Evolutionary conservation across 2,329 filamentous ascomycete species (phyloP).

Genomic region (Colletotrichum eleusines): DNA sequence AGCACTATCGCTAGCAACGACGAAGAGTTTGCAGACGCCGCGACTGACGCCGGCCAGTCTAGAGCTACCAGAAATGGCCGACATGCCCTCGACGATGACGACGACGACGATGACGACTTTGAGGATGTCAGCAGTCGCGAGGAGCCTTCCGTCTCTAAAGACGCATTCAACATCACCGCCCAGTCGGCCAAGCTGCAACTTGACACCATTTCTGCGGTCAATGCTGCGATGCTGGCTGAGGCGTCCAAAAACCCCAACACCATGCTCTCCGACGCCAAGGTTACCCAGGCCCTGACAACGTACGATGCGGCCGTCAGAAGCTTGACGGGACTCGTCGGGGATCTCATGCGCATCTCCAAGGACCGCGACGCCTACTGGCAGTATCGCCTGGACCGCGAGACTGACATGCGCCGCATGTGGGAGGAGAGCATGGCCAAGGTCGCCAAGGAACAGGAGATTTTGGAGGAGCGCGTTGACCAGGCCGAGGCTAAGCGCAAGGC

Average conservation of each 20-base stretch:
- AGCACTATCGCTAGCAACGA: constrained; percentile 64
- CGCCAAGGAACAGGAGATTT: constrained; percentile 91
- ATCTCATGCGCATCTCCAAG: constrained; percentile 90
- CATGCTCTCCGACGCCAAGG: constrained; percentile 80
- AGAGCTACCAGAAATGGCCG: constrained; percentile 52
- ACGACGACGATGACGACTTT: constrained; percentile 82
- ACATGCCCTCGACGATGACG: constrained; percentile 61
- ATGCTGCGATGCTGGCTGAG: constrained; percentile 82
- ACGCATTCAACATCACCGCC: constrained; percentile 96
- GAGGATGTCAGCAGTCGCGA: constrained; percentile 84
- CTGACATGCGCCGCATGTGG: constrained; percentile 94
- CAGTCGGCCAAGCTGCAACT: constrained; percentile 91
- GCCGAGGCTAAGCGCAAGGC: constrained; percentile 90
- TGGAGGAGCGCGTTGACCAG: constrained; percentile 89
- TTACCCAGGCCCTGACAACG: constrained; percentile 81
- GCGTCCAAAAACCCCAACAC: constrained; percentile 76
- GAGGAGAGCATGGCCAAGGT: constrained; percentile 99
- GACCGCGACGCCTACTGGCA: constrained; percentile 98
- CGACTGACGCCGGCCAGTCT: constrained; percentile 58
- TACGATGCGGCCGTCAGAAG: constrained; percentile 93
- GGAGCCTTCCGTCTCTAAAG: constrained; percentile 80
- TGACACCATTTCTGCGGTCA: constrained; percentile 88
- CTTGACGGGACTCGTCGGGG: constrained; percentile 84
- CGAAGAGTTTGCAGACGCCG: constrained; percentile 65
- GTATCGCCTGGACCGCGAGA: constrained; percentile 90